Evolutionary conservation across 306 rosid species (phyloP).

Genomic region (Argentina anserina): DNA sequence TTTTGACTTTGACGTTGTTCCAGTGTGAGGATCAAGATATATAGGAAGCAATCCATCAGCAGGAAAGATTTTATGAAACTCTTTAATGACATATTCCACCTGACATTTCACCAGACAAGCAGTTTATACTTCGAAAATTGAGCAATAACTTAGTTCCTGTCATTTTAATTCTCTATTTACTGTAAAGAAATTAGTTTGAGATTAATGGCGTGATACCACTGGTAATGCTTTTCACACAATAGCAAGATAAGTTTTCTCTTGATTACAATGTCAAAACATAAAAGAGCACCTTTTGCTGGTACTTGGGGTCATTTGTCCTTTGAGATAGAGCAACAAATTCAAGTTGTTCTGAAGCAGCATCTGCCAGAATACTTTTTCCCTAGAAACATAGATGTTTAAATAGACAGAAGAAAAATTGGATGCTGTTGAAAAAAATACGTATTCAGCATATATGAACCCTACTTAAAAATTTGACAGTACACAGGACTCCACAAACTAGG

Average conservation of each 20-base stretch:
- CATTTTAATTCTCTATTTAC: background rate
- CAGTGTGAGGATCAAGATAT: constrained; percentile 59
- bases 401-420: background rate
- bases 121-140: background rate
- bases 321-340: constrained; percentile 32
- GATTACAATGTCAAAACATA: background rate
- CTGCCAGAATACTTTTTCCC: constrained; percentile 28
- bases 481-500: background rate
- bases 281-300: constrained; percentile 28
- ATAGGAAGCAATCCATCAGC: constrained; percentile 77
- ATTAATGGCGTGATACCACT: background rate
- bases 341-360: constrained; percentile 26
- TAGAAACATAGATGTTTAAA: background rate
- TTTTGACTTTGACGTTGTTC: constrained; percentile 45
- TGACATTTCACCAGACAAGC: constrained; percentile 32
- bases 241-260: background rate
- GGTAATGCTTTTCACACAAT: background rate
- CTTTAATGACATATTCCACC: constrained; percentile 59
- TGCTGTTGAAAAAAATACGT: background rate
- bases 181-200: background rate
- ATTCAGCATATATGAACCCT: background rate
- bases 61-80: constrained; percentile 55
- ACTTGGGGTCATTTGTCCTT: constrained; percentile 25
- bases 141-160: background rate
- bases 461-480: background rate